Evolutionary conservation across 2,329 filamentous ascomycete genomes (phyloP).

Genomic region (Eutypa lata): DNA sequence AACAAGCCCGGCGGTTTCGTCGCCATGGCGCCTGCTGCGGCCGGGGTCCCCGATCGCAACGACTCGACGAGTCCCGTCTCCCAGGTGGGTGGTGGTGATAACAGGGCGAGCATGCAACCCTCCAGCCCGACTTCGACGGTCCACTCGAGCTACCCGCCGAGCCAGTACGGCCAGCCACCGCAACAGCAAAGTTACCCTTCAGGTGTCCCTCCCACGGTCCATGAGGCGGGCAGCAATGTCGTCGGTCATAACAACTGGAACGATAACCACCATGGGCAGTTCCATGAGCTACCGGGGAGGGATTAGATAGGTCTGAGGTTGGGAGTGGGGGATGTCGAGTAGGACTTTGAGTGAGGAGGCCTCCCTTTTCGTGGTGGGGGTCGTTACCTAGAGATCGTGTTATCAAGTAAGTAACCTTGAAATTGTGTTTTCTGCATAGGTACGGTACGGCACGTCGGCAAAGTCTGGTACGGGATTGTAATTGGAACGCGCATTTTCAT

Average conservation of each 20-base stretch:
- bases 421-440: too few species aligned
- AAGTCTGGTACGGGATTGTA: too few species aligned
- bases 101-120: slow-evolving; percentile 16
- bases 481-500: too few species aligned
- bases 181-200: slow-evolving; percentile 17
- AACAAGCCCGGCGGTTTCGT: slow-evolving; percentile 24
- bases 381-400: too few species aligned
- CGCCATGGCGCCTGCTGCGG: slow-evolving; percentile 5
- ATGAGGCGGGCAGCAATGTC: slow-evolving; percentile 36
- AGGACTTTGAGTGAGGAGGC: too few species aligned
- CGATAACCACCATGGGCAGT: slow-evolving; percentile 33
- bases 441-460: too few species aligned
- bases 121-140: slow-evolving; percentile 24
- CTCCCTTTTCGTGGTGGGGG: too few species aligned
- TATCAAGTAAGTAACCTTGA: too few species aligned
- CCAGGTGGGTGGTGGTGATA: slow-evolving; percentile 19
- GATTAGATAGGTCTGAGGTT: too few species aligned
- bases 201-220: slow-evolving; percentile 25
- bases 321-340: too few species aligned
- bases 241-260: slow-evolving; percentile 28
- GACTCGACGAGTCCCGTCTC: slow-evolving; percentile 27
- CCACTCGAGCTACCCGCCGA: slow-evolving; percentile 17
- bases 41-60: slow-evolving; percentile 19
- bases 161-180: slow-evolving; percentile 4
- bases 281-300: slow-evolving; percentile 34